Evolutionary conservation across 345 rosid species (phyloP).

Genomic region (Nephelium lappaceum): DNA sequence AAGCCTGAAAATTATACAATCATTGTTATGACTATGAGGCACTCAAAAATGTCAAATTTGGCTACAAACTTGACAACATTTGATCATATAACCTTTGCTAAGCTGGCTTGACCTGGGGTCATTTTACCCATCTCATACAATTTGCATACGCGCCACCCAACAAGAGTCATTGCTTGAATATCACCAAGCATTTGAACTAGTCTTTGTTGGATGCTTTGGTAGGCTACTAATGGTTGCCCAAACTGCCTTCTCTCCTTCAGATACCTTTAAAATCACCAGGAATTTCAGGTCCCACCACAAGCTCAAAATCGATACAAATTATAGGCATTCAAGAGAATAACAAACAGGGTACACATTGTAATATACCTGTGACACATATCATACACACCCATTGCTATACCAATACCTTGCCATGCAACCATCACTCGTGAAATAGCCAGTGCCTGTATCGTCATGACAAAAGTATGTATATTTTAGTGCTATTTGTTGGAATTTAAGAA

Average conservation of each 20-base stretch:
- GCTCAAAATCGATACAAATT: background rate
- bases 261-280: conserved; percentile 51
- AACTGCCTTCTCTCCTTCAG: conserved; percentile 92
- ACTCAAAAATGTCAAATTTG: background rate
- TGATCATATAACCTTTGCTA: conserved; percentile 68
- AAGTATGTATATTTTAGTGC: too few species aligned
- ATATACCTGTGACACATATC: conserved; percentile 93
- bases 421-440: conserved; percentile 94
- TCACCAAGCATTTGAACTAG: conserved; percentile 86
- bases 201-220: conserved; percentile 85
- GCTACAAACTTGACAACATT: background rate
- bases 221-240: conserved; percentile 94
- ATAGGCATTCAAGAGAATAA: background rate
- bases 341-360: background rate
- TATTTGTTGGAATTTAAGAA: too few species aligned
- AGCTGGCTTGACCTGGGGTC: conserved; percentile 97
- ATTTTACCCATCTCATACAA: conserved; percentile 77
- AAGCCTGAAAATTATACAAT: conserved; percentile 47
- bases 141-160: conserved; percentile 98
- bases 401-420: conserved; percentile 98
- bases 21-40: background rate
- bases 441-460: conserved; percentile 44
- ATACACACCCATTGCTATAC: conserved; percentile 94
- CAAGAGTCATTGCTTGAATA: conserved; percentile 86
- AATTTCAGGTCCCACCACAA: background rate